Conservation (phyloP, 352 stramenopile species). For the Phytophthora pistaciae region DNA sequence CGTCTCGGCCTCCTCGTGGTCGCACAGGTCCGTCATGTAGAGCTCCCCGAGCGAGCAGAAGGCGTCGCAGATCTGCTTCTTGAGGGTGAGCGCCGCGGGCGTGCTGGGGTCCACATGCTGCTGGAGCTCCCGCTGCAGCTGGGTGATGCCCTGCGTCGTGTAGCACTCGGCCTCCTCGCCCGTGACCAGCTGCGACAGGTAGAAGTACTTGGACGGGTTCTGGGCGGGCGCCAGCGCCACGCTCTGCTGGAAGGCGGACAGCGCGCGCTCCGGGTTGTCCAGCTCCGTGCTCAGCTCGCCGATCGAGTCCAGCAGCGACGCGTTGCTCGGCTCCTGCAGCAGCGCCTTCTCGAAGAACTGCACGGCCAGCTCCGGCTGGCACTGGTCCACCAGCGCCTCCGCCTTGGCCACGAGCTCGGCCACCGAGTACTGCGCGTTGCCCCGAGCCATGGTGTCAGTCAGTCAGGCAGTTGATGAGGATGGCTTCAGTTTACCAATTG, state of each 20-base stretch:
- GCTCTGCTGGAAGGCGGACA: slow-evolving; percentile 78
- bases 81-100: slow-evolving; percentile 67
- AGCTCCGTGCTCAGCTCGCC: slow-evolving; percentile 87
- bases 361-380: slow-evolving; percentile 83
- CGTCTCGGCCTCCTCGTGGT: slow-evolving; percentile 92
- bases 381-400: slow-evolving; percentile 86
- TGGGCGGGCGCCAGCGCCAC: slow-evolving; percentile 68
- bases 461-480: not conserved
- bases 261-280: slow-evolving; percentile 79
- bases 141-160: slow-evolving; percentile 73
- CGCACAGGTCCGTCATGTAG: slow-evolving; percentile 98
- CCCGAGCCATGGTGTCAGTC: slow-evolving; percentile 34
- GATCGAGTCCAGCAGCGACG: slow-evolving; percentile 76
- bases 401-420: slow-evolving; percentile 85
- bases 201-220: slow-evolving; percentile 89
- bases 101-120: slow-evolving; percentile 46
- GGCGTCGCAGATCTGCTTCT: slow-evolving; percentile 94
- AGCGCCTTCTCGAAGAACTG: slow-evolving; percentile 89
- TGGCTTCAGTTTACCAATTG: slow-evolving; percentile 14
- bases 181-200: slow-evolving; percentile 80
- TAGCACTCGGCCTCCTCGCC: slow-evolving; percentile 81
- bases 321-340: slow-evolving; percentile 73
- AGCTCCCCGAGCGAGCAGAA: slow-evolving; percentile 97
- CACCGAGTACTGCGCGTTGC: slow-evolving; percentile 57
- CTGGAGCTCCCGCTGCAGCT: slow-evolving; percentile 72